phyloP scores from a whole-genome alignment of 352 stramenopile genomes.

The Pythium grandisporangium region DNA sequence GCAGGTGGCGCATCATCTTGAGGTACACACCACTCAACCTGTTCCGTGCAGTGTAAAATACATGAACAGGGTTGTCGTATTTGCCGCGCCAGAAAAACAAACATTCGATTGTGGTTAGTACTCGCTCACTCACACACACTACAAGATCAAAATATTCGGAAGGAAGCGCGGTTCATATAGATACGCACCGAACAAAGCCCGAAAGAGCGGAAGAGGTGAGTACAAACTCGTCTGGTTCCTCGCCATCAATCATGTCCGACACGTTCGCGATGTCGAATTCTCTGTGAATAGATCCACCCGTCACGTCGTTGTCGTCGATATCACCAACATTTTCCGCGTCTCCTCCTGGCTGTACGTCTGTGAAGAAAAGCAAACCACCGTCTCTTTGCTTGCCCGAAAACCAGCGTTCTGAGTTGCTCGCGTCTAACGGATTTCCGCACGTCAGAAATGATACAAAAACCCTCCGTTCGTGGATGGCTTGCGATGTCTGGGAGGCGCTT shows the following conservation, averaged over 20 bases:
- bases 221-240: conserved; percentile 43
- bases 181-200: conserved; percentile 56
- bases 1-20: conserved; percentile 84
- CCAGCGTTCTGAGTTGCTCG: conserved; percentile 39
- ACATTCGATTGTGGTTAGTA: too few species aligned
- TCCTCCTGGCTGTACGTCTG: background rate
- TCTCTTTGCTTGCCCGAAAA: conserved; percentile 21
- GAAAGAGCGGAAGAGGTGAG: conserved; percentile 63
- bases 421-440: conserved; percentile 57
- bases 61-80: background rate
- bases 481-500: background rate
- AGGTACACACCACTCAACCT: conserved; percentile 77
- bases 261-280: too few species aligned
- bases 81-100: too few species aligned
- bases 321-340: background rate
- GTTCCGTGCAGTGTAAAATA: too few species aligned
- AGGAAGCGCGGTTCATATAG: background rate
- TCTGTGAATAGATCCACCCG: background rate
- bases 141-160: too few species aligned
- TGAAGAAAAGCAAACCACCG: too few species aligned
- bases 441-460: conserved; percentile 57
- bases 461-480: conserved; percentile 49
- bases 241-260: conserved; percentile 1
- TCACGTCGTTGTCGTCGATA: conserved; percentile 3
- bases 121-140: too few species aligned